phyloP scores from a whole-genome alignment of 768 basidiomycete species.

The Macrolepiota dolichaula region DNA sequence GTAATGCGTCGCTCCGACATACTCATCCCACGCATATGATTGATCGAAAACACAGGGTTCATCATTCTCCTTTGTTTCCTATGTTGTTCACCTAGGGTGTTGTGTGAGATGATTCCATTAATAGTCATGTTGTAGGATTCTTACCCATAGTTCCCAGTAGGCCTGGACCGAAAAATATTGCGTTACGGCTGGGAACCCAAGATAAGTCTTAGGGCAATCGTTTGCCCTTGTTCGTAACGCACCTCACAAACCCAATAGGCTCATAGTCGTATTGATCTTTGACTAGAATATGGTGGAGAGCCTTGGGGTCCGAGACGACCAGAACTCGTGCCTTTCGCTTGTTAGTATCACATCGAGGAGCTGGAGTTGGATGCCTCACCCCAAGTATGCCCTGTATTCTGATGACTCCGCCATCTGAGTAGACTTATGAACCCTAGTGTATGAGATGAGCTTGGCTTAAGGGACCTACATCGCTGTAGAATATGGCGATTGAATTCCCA shows the following conservation, averaged over 20 bases:
- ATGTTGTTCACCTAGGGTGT: slow-evolving; percentile 12
- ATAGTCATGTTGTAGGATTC: background rate
- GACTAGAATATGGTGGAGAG: slow-evolving; percentile 41
- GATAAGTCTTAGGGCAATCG: too few relatives aligned
- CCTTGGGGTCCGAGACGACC: slow-evolving; percentile 34
- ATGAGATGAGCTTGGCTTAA: background rate
- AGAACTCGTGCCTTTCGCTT: background rate
- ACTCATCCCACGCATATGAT: slow-evolving; percentile 34
- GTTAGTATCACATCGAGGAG: background rate
- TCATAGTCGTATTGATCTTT: slow-evolving; percentile 32
- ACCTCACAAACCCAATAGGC: slow-evolving; percentile 22
- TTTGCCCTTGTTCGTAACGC: background rate
- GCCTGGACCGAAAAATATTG: slow-evolving; percentile 19
- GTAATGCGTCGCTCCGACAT: background rate
- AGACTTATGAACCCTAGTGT: background rate
- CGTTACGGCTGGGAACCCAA: slow-evolving; percentile 14
- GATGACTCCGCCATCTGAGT: slow-evolving; percentile 28
- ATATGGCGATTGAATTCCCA: slow-evolving; percentile 35
- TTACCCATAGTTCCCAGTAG: slow-evolving; percentile 22
- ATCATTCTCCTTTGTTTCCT: slow-evolving; percentile 30
- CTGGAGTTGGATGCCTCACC: slow-evolving; percentile 16
- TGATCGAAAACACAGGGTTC: slow-evolving; percentile 32
- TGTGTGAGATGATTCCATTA: background rate
- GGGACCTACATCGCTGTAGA: slow-evolving; percentile 26
- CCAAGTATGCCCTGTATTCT: slow-evolving; percentile 31